Base-by-base conservation (phyloP, 108 stramenopile genomes). In the Epipyxis sp. region DNA sequence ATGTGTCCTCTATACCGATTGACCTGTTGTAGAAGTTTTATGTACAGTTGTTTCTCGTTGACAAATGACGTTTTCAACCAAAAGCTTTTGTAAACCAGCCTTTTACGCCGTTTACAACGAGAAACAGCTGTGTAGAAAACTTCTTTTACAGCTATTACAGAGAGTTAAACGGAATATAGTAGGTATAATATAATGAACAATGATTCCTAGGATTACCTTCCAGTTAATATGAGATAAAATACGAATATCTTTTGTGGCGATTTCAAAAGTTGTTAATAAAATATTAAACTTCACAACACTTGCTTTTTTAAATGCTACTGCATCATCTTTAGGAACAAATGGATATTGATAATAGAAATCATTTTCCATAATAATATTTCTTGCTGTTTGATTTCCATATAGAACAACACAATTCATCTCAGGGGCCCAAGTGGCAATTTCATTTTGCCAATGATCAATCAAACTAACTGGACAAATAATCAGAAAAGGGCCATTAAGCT, bases 231-330 rank as follows among this genome's bases (percentile, higher is more conserved):
- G 91, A 25, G 87, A 87, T 35, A 99, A 85, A 0, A 93, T 82
- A 46, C 78, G 78, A 20, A 87, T 88, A 76, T 97, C 96, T 35
- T 81, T 81, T 16, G 95, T 79, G 30, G 92, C 91, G 43, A 95
- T 87, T 85, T 99, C 96, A 76, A 94, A 96, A 0, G 96, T 99
- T 25, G 98, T 99, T 57, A 99, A 91, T 35, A 99, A 79, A 16
- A 99, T 87, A 39, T 94, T 90, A 58, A 95, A 95, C 78, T 95
- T 95, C 16, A 90, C 90, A 77, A 91, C 82, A 68, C 92, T 89
- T 58, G 89, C 90, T 37, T 59, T 61, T 69, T 44, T 78, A 20
- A 65, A n/a, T 69, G 65, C 59, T n/a, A 34, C 13, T 0, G 77
- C 80, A 0, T 83, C 77, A 34, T 45, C 80, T 40, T 69, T 74